A percentile compares a stretch with the other conserved stretches of the same genome.
Conservation (phyloP, 768 basidiomycete genomes). For the Mycena pura region DNA sequence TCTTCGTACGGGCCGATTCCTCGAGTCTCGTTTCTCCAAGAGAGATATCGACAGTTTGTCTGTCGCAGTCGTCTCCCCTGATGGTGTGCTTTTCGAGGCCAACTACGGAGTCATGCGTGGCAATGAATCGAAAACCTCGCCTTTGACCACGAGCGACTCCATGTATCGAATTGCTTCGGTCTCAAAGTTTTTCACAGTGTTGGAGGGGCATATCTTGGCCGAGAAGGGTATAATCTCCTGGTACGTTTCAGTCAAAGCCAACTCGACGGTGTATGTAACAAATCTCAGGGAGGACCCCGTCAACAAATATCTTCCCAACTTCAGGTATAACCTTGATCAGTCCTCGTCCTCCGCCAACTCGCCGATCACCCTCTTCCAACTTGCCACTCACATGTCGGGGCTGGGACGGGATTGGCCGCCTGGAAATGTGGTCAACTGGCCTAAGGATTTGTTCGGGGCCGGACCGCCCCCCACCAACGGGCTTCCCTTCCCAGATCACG, state of each 20-base stretch:
- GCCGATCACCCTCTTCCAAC: conserved; percentile 35
- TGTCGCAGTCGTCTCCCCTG: conserved; percentile 45
- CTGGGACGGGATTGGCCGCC: conserved; percentile 10
- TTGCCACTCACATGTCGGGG: conserved; percentile 24
- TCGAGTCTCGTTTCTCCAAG: conserved; percentile 21
- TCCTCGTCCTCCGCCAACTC: background rate
- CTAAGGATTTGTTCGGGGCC: conserved; percentile 37
- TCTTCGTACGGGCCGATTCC: background rate
- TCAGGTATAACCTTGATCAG: conserved; percentile 31
- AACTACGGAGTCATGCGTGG: conserved; percentile 41
- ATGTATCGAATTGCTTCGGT: conserved; percentile 49
- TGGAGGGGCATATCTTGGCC: conserved; percentile 45
- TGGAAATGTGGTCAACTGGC: conserved; percentile 44
- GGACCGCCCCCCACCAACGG: conserved; percentile 47
- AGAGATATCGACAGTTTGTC: conserved; percentile 47
- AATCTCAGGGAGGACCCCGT: conserved; percentile 46
- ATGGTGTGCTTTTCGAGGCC: conserved; percentile 42
- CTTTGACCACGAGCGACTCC: conserved; percentile 36
- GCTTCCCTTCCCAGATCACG: conserved; percentile 41
- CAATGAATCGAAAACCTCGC: conserved; percentile 35
- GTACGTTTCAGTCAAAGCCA: conserved; percentile 21
- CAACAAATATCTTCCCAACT: conserved; percentile 36
- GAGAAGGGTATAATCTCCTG: conserved; percentile 40
- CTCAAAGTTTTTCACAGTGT: conserved; percentile 44
- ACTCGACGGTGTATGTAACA: background rate